Evolutionary conservation across 192 early-diverging fungal species (phyloP), one percentile per base, ranked within the genome.

Genomic region (Coemansia sp.): DNA sequence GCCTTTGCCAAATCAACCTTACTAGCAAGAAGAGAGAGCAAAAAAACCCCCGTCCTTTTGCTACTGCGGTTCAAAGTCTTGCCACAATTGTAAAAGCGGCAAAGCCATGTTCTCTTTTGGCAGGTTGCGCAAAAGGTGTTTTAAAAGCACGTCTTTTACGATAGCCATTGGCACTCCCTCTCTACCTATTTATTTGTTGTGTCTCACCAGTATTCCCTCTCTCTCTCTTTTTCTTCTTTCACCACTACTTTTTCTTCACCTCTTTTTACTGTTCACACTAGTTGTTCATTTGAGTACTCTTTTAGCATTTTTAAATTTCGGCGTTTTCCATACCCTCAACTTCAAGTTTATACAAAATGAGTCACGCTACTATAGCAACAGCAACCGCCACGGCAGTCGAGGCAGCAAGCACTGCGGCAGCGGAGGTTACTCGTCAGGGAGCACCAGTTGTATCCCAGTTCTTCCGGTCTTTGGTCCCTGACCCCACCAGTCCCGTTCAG

Each of bases 401-500:
- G 22, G 51, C 64, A 53, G 19, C 64, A 50, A 45, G n/a, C 64
- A 34, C 32, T 19, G 40, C 20, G 55, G 41, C 55, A 4, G 27
- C 13, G 19, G 31, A 61, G 39, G 59, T 13, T 32, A 41, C 45
- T 22, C 32, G 45, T 13, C 19, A 34, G 56, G 46, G 42, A 9
- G 60, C 32, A 31, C 11, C 24, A 13, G 36, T 50, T 3, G 51
- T 74, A 20, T 41, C 36, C 5, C 50, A 58, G 44, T 44, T 64
- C n/a, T 24, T 68, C 17, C 40, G 48, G 61, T 51, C 61, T 24
- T 17, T 82, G 4, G 40, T 40, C 39, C 79, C 74, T n/a, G 53
- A 62, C 38, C 64, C 59, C 41, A 61, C 27, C 51, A 82, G 73
- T 68, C 64, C 71, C 20, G 19, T 59, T 27, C 74, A 72, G 7